A percentile compares a stretch with the other conserved stretches of the same genome.
phyloP scores from a whole-genome alignment of 108 stramenopile genomes.

The Cyclotella sp. region DNA sequence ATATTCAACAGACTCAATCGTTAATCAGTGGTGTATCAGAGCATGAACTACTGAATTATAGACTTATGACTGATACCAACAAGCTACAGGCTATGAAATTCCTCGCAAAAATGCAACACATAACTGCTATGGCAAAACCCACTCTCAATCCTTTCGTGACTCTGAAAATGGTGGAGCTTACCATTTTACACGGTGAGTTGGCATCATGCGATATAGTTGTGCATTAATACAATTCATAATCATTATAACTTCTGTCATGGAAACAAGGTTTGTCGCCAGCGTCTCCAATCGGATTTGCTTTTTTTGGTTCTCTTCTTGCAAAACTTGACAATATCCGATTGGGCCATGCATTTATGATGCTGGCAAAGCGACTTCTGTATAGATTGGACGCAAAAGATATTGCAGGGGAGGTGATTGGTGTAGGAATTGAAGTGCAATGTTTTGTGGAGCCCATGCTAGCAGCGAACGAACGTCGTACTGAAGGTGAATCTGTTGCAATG shows the following conservation, averaged over 20 bases:
- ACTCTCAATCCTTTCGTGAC: background rate
- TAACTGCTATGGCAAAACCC: background rate
- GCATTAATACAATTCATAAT: background rate
- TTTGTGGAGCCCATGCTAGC: constrained; percentile 21
- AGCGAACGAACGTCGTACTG: background rate
- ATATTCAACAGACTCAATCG: constrained; percentile 7
- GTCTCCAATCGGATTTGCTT: constrained; percentile 25
- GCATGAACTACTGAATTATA: constrained; percentile 7
- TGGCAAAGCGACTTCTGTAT: constrained; percentile 19
- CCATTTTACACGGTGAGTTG: constrained; percentile 14
- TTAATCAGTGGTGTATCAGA: constrained; percentile 16
- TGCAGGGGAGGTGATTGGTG: background rate
- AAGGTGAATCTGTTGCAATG: constrained; percentile 1
- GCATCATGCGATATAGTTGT: background rate
- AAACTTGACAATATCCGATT: background rate
- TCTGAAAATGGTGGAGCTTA: constrained; percentile 20
- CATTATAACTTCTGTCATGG: background rate
- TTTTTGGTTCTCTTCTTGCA: constrained; percentile 16
- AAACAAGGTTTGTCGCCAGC: constrained; percentile 20
- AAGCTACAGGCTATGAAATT: constrained; percentile 30
- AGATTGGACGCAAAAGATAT: background rate
- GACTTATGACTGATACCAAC: constrained; percentile 8
- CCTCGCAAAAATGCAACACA: background rate
- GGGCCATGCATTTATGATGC: constrained; percentile 5
- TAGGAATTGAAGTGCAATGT: background rate